A percentile compares a stretch with the other conserved stretches of the same genome.
Evolutionary conservation across 371 early-diverging fungal species (phyloP).

Genomic region (Actinomortierella ambigua): DNA sequence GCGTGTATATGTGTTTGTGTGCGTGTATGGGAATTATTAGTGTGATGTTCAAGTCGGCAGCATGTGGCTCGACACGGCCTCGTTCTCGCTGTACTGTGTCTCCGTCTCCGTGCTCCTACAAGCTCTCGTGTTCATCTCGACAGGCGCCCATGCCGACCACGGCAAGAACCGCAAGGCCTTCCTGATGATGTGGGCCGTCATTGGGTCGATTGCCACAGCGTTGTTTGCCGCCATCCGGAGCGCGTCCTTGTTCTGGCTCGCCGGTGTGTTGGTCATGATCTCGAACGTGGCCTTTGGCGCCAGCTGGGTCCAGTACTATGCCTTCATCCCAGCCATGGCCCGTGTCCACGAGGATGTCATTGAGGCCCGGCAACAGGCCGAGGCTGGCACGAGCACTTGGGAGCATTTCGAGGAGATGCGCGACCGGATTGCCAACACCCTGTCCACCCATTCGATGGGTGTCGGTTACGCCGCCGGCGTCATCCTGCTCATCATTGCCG

Average conservation of each 20-base stretch:
- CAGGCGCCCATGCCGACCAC: constrained; percentile 68
- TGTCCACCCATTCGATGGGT: constrained; percentile 55
- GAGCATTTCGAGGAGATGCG: constrained; percentile 24
- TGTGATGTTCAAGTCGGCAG: constrained; percentile 57
- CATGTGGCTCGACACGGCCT: constrained; percentile 53
- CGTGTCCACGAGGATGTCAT: constrained; percentile 52
- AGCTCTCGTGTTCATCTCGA: constrained; percentile 59
- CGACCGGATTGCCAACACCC: constrained; percentile 50
- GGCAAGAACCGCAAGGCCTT: constrained; percentile 57
- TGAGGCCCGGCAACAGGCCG: constrained; percentile 9
- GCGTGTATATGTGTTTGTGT: neutral
- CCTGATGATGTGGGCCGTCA: constrained; percentile 51
- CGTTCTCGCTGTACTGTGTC: constrained; percentile 59
- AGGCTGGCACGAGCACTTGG: constrained; percentile 15
- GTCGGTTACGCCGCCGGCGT: constrained; percentile 53
- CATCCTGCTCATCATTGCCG: constrained; percentile 48
- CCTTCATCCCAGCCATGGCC: constrained; percentile 61
- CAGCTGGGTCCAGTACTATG: constrained; percentile 59
- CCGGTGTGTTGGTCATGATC: constrained; percentile 51
- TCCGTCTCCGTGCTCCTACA: constrained; percentile 62
- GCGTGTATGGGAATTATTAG: constrained; percentile 13
- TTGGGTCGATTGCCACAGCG: constrained; percentile 47
- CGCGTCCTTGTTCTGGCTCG: constrained; percentile 43
- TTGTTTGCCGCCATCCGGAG: constrained; percentile 37
- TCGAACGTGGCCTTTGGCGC: constrained; percentile 56